Evolutionary conservation across 768 basidiomycete genomes (phyloP).

Genomic region (Naematelia aurantialba): DNA sequence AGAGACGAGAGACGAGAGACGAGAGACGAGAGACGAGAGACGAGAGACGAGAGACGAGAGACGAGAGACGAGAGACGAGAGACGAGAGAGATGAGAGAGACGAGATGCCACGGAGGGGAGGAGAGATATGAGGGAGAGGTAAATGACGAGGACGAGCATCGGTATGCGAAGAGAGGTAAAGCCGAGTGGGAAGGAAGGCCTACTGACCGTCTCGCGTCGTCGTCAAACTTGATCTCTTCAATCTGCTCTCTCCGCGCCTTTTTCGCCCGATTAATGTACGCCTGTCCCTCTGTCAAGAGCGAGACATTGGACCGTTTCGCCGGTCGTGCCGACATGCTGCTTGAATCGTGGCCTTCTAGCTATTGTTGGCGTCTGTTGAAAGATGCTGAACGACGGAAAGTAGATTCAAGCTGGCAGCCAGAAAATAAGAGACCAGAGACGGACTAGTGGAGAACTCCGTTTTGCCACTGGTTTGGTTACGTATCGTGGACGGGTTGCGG

Average conservation of each 20-base stretch:
- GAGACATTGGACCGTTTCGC: constrained; percentile 38
- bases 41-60: too few relatives aligned
- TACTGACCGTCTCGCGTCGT: constrained; percentile 69
- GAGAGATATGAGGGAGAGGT: constrained; percentile 1
- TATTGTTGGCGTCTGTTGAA: too few relatives aligned
- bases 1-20: too few relatives aligned
- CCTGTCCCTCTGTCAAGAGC: constrained; percentile 46
- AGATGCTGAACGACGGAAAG: too few relatives aligned
- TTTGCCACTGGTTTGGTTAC: too few relatives aligned
- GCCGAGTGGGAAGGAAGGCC: neutral
- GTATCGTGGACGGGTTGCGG: too few relatives aligned
- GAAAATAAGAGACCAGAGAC: too few relatives aligned
- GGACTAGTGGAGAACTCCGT: too few relatives aligned
- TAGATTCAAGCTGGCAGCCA: too few relatives aligned
- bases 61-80: too few relatives aligned
- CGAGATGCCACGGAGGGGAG: neutral
- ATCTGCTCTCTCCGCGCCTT: constrained; percentile 63
- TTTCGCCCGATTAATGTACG: constrained; percentile 56
- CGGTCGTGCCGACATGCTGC: neutral
- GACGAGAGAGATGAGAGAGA: neutral
- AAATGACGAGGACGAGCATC: constrained; percentile 1
- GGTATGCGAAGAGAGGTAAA: too few relatives aligned
- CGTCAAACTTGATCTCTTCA: constrained; percentile 80
- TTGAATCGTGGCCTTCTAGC: neutral
- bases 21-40: too few relatives aligned